Evolutionary conservation across 1,139 yeast species (phyloP).

Genomic region (Pichiaceae sp.): DNA sequence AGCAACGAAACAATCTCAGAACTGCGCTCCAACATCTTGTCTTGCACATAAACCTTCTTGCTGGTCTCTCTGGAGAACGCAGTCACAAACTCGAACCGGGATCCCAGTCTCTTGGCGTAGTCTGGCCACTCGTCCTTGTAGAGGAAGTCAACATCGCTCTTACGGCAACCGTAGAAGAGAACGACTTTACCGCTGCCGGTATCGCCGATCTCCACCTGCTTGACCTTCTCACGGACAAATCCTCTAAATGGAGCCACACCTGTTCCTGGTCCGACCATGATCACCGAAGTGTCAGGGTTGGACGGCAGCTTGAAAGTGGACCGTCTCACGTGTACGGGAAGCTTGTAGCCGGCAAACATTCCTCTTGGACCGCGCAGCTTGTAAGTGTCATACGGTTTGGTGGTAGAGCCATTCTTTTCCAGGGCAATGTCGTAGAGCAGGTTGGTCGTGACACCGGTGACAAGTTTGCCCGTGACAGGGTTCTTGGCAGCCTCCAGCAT

Average conservation of each 20-base stretch:
- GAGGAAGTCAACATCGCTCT: conserved; percentile 63
- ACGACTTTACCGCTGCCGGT: conserved; percentile 62
- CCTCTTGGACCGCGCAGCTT: conserved; percentile 78
- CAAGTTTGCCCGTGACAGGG: conserved; percentile 32
- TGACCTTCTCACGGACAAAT: conserved; percentile 74
- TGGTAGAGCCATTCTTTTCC: conserved; percentile 42
- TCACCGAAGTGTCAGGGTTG: conserved; percentile 73
- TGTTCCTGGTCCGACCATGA: conserved; percentile 96
- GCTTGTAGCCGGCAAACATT: conserved; percentile 38
- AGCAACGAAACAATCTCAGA: conserved; percentile 49
- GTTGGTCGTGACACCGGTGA: conserved; percentile 89
- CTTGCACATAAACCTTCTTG: conserved; percentile 79
- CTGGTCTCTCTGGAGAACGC: conserved; percentile 81
- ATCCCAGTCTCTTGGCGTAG: conserved; percentile 56
- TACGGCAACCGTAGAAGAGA: conserved; percentile 84
- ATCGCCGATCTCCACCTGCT: conserved; percentile 39
- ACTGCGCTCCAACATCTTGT: conserved; percentile 57
- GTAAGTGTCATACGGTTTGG: conserved; percentile 47
- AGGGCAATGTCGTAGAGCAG: conserved; percentile 67
- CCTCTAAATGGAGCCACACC: conserved; percentile 99
- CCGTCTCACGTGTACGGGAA: conserved; percentile 91
- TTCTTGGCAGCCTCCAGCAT: conserved; percentile 69
- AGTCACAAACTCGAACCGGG: conserved; percentile 59
- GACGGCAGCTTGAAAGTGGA: conserved; percentile 94
- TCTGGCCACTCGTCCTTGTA: conserved; percentile 82